These are phyloP conservation scores for Ormosia emarginata DNA, from an alignment of 306 rosid genomes.

Conservation along the genomic window DNA sequence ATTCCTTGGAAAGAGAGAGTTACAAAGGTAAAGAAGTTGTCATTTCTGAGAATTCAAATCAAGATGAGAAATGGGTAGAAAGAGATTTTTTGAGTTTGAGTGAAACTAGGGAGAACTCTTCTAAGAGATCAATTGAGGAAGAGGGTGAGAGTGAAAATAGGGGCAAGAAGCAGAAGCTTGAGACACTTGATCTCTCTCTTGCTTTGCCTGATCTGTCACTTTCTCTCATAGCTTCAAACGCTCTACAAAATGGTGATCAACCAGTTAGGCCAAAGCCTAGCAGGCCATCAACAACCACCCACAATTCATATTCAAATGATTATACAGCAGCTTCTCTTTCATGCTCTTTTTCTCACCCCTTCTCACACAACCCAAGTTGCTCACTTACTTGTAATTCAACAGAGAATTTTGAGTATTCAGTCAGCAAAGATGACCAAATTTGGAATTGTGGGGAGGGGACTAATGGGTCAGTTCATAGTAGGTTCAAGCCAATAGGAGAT, in stretches of 20 bases:
- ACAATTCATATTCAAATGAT: constrained; percentile 58
- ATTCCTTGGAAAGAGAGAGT: constrained; percentile 36
- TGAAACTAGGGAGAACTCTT: constrained; percentile 38
- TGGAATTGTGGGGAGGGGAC: constrained; percentile 92
- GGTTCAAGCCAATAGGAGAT: constrained; percentile 86
- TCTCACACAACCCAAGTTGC: constrained; percentile 83
- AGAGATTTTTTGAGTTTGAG: constrained; percentile 73
- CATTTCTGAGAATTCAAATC: constrained; percentile 40
- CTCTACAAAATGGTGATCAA: constrained; percentile 54
- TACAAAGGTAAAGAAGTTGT: constrained; percentile 56
- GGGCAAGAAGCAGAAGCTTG: constrained; percentile 67
- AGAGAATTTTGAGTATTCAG: constrained; percentile 60
- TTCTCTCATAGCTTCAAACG: constrained; percentile 75
- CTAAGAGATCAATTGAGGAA: constrained; percentile 64
- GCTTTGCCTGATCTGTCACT: constrained; percentile 73
- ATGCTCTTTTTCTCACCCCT: constrained; percentile 59
- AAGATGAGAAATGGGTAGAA: constrained; percentile 69
- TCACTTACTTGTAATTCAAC: constrained; percentile 74
- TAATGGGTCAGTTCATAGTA: constrained; percentile 84
- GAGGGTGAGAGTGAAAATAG: constrained; percentile 37
- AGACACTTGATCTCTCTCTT: constrained; percentile 74
- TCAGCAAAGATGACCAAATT: constrained; percentile 69
- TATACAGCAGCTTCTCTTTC: constrained; percentile 64
- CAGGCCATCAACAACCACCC: constrained; percentile 48
- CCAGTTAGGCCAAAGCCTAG: constrained; percentile 41